These are phyloP conservation scores for Globisporangium yorkense DNA, from an alignment of 352 stramenopile species.

Conservation along the genomic window DNA sequence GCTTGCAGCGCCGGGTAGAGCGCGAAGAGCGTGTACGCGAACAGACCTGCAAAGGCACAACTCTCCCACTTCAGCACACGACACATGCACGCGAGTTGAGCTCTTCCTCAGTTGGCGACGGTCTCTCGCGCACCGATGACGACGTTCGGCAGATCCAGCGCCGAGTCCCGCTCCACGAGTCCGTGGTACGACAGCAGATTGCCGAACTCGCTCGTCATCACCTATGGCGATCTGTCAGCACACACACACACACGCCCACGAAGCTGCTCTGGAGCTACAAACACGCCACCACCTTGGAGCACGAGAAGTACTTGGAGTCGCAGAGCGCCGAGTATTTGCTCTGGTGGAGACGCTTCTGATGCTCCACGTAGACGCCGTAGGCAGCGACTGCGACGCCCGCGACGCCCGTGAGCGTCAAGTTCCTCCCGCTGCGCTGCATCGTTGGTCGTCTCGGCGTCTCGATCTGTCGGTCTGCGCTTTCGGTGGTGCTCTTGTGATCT, in stretches of 20 bases:
- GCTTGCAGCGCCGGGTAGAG: slow-evolving; percentile 34
- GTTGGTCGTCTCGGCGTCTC: not conserved
- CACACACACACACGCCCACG: not conserved
- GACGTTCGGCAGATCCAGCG: slow-evolving; percentile 44
- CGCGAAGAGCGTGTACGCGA: slow-evolving; percentile 39
- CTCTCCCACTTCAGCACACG: not conserved
- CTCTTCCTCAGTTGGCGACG: too few species aligned
- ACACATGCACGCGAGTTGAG: too few species aligned
- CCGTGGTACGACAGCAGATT: slow-evolving; percentile 35
- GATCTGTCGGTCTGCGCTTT: too few species aligned
- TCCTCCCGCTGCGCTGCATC: slow-evolving; percentile 8
- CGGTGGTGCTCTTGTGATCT: too few species aligned
- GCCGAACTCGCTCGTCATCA: slow-evolving; percentile 54
- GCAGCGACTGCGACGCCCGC: slow-evolving; percentile 19
- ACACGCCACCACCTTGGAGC: slow-evolving; percentile 30
- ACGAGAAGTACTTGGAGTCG: slow-evolving; percentile 49
- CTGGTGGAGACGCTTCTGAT: slow-evolving; percentile 27
- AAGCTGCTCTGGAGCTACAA: not conserved
- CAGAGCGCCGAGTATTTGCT: slow-evolving; percentile 45
- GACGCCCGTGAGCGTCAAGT: slow-evolving; percentile 19
- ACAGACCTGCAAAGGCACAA: slow-evolving; percentile 5
- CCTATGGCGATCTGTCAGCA: slow-evolving; percentile 12
- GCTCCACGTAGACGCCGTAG: slow-evolving; percentile 48
- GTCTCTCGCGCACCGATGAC: slow-evolving; percentile 23
- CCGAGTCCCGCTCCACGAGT: slow-evolving; percentile 30